Evolutionary conservation across 352 stramenopile species (phyloP), one percentile per base, ranked within the genome.

Genomic region (Phytophthora idaei): DNA sequence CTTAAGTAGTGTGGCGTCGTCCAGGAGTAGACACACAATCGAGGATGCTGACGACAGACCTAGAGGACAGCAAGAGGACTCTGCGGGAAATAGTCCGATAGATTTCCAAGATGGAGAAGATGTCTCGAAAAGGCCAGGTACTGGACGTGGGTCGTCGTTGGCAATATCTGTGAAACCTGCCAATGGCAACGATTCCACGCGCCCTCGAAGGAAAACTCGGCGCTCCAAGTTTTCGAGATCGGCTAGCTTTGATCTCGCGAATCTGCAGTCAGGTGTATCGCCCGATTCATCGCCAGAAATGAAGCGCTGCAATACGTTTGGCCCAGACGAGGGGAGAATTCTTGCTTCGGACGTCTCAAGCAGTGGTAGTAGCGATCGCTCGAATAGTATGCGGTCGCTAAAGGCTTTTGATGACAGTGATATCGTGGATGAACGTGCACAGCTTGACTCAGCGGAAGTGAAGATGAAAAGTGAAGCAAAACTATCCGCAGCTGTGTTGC

Each of bases 331-430:
- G 12, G 34, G 48, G 9, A 62, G 44, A 59, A 32, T 36, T 4
- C 48, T 45, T 55, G 36, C 47, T 57, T 56, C n/a, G 2, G 59
- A 67, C 45, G 27, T 51, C 46, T n/a, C 56, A 48, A 69, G 44
- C 36, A 73, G 55, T 39, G 59, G 55, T 11, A 69, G 55, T 14
- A 71, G 57, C 64, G 61, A 32, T 49, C 62, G 71, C 4, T 67
- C 67, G 5, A 73, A 59, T 15, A 86, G 77, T 47, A 58, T 74
- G 21, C 61, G 55, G 6, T 61, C 54, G 4, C 80, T 80, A 45
- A 90, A 90, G 41, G 87, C 78, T 10, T 93, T 93, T 70, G 85
- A 93, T 64, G 85, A 93, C 62, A 93, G 83, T 54, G 85, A 93
- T 54, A 93, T 93, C 46, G 83, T 93, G 27, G 83, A 92, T 61